Percentiles rank a stretch among this genome's conserved stretches.
phyloP scores from a whole-genome alignment of 345 rosid species.

The Erodium maritimum region DNA sequence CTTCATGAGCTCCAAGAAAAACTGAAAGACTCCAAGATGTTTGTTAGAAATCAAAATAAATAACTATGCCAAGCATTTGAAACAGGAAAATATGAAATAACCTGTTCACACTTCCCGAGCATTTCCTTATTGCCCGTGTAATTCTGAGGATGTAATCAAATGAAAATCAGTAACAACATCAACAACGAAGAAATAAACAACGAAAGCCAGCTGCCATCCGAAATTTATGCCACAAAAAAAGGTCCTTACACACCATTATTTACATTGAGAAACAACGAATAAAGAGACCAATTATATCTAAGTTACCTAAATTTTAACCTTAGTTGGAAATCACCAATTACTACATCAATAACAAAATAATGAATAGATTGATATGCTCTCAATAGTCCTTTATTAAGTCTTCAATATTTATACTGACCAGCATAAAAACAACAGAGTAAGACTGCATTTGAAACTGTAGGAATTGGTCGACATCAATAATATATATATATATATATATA shows the following conservation, averaged over 20 bases:
- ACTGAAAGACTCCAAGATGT: conserved; percentile 37
- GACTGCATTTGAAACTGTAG: not conserved
- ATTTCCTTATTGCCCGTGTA: conserved; percentile 74
- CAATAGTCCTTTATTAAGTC: no score
- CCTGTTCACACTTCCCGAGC: conserved; percentile 99
- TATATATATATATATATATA: not conserved
- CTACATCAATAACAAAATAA: no score
- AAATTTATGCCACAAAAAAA: no score
- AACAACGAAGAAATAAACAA: conserved; percentile 1
- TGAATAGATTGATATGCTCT: no score
- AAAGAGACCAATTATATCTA: no score
- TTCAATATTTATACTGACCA: no score
- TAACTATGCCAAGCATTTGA: conserved; percentile 3
- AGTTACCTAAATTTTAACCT: no score
- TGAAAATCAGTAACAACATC: conserved; percentile 13
- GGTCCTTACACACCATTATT: no score
- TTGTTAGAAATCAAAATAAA: conserved; percentile 14
- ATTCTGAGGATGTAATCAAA: conserved; percentile 39
- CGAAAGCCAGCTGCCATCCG: not conserved
- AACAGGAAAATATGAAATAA: conserved; percentile 18
- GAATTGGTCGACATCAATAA: conserved; percentile 1
- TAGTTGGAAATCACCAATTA: no score
- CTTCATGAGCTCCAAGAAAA: conserved; percentile 87
- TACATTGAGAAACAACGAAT: no score
- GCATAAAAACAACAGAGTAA: not conserved